A percentile compares a stretch with the other conserved stretches of the same genome.
Evolutionary conservation across 2,329 filamentous ascomycete genomes (phyloP).

Genomic region (Exserohilum turcica): DNA sequence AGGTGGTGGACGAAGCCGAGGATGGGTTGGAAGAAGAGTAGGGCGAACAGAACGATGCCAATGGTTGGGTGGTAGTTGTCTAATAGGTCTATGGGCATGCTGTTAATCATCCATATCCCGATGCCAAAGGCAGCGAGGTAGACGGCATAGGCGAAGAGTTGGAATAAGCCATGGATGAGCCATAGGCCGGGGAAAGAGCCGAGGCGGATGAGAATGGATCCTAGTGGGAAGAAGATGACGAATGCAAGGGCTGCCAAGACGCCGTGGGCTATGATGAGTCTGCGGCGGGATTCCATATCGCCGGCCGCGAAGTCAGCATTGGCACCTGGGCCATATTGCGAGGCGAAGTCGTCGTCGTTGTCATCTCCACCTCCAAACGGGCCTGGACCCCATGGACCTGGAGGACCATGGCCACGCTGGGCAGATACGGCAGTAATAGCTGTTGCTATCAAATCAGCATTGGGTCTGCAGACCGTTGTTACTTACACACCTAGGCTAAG

Average conservation of each 20-base stretch:
- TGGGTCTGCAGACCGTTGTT: background rate
- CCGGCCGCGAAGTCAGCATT: constrained; percentile 5
- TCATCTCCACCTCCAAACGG: constrained; percentile 9
- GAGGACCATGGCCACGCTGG: constrained; percentile 15
- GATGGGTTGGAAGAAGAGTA: constrained; percentile 61
- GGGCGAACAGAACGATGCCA: constrained; percentile 56
- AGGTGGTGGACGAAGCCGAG: constrained; percentile 59
- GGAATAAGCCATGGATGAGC: constrained; percentile 53
- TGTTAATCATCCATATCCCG: constrained; percentile 57
- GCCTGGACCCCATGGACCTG: constrained; percentile 15
- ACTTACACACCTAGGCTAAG: constrained; percentile 20
- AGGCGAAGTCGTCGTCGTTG: constrained; percentile 4
- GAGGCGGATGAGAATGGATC: constrained; percentile 51
- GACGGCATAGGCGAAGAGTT: constrained; percentile 55
- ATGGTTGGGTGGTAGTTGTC: constrained; percentile 58
- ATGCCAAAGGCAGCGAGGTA: constrained; percentile 57
- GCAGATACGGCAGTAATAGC: constrained; percentile 20
- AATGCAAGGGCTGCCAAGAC: constrained; percentile 52
- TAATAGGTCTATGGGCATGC: constrained; percentile 29
- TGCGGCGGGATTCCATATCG: constrained; percentile 13
- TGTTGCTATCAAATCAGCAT: constrained; percentile 11
- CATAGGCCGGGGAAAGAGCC: constrained; percentile 49
- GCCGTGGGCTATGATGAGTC: constrained; percentile 50
- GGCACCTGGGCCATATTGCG: constrained; percentile 5
- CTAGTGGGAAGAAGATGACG: constrained; percentile 52